Conservation (phyloP, 495 filamentous ascomycete genomes). For the Annulohypoxylon stygium region DNA sequence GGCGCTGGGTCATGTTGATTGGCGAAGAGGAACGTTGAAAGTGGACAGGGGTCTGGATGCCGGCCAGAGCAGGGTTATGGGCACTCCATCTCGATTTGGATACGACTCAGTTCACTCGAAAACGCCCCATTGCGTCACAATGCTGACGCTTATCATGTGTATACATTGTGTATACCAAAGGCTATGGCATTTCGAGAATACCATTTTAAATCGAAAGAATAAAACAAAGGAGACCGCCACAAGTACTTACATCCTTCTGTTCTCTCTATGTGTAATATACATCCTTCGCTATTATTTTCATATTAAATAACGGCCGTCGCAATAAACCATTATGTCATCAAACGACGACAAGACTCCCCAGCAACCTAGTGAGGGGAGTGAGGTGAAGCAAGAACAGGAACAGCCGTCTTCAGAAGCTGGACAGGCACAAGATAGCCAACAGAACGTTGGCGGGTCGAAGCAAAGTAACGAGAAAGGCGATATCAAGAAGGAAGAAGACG, state of each 20-base stretch:
- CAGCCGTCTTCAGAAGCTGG: slow-evolving; percentile 17
- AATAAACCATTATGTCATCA: slow-evolving; percentile 35
- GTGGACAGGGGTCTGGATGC: slow-evolving; percentile 28
- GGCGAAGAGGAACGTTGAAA: background rate
- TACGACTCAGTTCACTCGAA: slow-evolving; percentile 39
- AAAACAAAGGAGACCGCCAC: slow-evolving; percentile 29
- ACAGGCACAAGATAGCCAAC: slow-evolving; percentile 22
- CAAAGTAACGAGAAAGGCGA: slow-evolving; percentile 59
- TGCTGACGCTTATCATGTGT: slow-evolving; percentile 16
- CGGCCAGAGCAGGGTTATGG: slow-evolving; percentile 13
- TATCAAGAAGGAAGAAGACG: background rate
- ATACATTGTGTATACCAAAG: background rate
- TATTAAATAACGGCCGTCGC: too few species aligned
- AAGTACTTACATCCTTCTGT: background rate
- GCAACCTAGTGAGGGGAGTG: slow-evolving; percentile 28
- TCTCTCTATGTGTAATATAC: background rate
- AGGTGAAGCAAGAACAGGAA: slow-evolving; percentile 24
- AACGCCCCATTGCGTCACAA: slow-evolving; percentile 41
- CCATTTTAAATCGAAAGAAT: slow-evolving; percentile 29
- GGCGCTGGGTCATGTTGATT: slow-evolving; percentile 23
- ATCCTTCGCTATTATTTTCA: background rate
- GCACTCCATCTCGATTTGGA: slow-evolving; percentile 23
- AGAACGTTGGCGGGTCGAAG: slow-evolving; percentile 37
- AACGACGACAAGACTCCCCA: slow-evolving; percentile 34
- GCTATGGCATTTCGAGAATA: slow-evolving; percentile 30